phyloP scores from a whole-genome alignment of 345 rosid species.

The Noccaea caerulescens region DNA sequence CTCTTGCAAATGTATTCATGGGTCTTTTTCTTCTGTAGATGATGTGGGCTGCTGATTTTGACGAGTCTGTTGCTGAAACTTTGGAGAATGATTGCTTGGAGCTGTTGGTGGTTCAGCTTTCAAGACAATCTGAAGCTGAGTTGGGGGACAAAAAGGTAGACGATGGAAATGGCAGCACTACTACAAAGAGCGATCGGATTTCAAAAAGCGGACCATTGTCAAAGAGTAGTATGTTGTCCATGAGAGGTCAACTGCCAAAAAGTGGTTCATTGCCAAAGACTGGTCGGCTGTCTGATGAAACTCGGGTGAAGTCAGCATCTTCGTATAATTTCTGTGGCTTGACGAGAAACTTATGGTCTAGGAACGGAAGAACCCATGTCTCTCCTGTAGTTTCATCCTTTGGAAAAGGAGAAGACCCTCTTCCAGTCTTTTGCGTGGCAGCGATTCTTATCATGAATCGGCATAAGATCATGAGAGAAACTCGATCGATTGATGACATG shows the following conservation, averaged over 20 bases:
- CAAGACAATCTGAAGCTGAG: constrained; percentile 47
- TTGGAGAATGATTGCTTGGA: constrained; percentile 66
- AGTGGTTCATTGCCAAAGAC: constrained; percentile 45
- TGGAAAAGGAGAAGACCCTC: constrained; percentile 56
- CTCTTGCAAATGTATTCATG: constrained; percentile 4
- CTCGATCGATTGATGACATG: constrained; percentile 75
- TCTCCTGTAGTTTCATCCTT: constrained; percentile 54
- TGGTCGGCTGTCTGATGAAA: constrained; percentile 39
- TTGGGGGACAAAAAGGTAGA: constrained; percentile 47
- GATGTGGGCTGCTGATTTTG: constrained; percentile 93
- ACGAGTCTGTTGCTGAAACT: constrained; percentile 51
- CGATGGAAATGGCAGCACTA: constrained; percentile 41
- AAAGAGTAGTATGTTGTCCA: too few species aligned
- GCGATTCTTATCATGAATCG: constrained; percentile 75
- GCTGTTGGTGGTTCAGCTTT: constrained; percentile 55
- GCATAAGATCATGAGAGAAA: constrained; percentile 69
- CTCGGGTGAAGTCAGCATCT: constrained; percentile 51
- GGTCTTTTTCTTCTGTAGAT: constrained; percentile 48
- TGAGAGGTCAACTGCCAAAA: too few species aligned
- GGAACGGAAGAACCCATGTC: constrained; percentile 50
- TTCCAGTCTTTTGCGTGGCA: constrained; percentile 81
- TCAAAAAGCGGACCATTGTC: constrained; percentile 44
- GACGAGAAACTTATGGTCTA: constrained; percentile 61
- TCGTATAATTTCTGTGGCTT: constrained; percentile 66
- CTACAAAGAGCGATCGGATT: constrained; percentile 47